Evolutionary conservation across 2,329 filamentous ascomycete genomes (phyloP).

Genomic region (Aspergillus sp.): DNA sequence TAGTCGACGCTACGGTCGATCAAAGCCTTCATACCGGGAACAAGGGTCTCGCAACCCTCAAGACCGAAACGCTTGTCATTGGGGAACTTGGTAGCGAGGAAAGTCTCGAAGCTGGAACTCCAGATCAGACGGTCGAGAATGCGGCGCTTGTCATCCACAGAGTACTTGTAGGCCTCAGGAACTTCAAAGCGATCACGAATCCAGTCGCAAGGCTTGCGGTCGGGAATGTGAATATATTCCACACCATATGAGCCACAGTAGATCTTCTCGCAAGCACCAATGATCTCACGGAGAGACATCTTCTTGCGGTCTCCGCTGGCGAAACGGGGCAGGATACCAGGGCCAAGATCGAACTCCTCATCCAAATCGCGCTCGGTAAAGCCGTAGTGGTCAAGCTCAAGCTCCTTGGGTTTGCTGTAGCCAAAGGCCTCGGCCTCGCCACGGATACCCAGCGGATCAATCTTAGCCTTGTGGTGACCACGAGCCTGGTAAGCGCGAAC

Average conservation of each 20-base stretch:
- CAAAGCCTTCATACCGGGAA: slow-evolving; percentile 98
- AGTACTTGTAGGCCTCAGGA: slow-evolving; percentile 93
- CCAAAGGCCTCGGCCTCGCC: slow-evolving; percentile 80
- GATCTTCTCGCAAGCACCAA: slow-evolving; percentile 87
- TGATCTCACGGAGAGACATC: slow-evolving; percentile 95
- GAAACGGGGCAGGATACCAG: slow-evolving; percentile 93
- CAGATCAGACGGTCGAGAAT: slow-evolving; percentile 97
- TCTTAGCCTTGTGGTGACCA: slow-evolving; percentile 97
- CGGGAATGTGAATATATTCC: slow-evolving; percentile 98
- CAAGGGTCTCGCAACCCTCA: slow-evolving; percentile 93
- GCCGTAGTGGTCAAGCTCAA: slow-evolving; percentile 89
- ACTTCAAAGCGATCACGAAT: slow-evolving; percentile 92
- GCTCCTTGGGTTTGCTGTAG: slow-evolving; percentile 85
- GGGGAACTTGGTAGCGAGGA: slow-evolving; percentile 95
- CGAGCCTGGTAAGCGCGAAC: slow-evolving; percentile 97
- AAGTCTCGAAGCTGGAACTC: slow-evolving; percentile 95
- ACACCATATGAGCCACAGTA: slow-evolving; percentile 98
- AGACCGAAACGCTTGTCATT: slow-evolving; percentile 99
- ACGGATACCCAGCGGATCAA: slow-evolving; percentile 92
- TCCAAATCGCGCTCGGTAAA: slow-evolving; percentile 95
- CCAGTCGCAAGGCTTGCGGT: slow-evolving; percentile 98
- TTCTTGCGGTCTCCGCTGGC: slow-evolving; percentile 84
- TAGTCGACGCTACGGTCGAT: slow-evolving; percentile 99
- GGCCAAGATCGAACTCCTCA: slow-evolving; percentile 85
- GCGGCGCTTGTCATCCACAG: slow-evolving; percentile 94